Evolutionary conservation across 1,284 basidiomycete species (phyloP), one percentile per base, ranked within the genome.

Genomic region (Ustilago crameri): DNA sequence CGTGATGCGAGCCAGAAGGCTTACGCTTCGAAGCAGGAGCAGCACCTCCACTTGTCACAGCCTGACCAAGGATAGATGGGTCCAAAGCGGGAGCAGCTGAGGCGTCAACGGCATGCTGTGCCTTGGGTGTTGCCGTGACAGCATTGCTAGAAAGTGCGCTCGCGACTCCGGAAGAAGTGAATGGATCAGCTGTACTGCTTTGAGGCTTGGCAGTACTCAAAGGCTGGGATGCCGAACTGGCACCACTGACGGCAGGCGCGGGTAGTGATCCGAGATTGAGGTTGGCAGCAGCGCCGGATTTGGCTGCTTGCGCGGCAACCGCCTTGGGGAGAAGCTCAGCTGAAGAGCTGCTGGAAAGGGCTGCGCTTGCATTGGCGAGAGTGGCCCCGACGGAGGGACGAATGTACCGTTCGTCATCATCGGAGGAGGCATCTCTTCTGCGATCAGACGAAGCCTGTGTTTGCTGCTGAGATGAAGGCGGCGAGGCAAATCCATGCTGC

Each of bases 271-370:
- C 74, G 18, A 75, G 65, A n/a, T 61, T 67, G 45, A 75, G 61
- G n/a, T 49, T 43, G 26, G 57, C 50, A 30, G 50, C 52, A 17
- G 59, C 37, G 20, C 40, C 56, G 2, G 43, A 17, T 22, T 54
- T 61, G 30, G 38, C 49, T 9, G 54, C 18, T 17, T 69, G 61
- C 35, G 59, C 62, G 10, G 44, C 62, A 24, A 75, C 51, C 15
- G 47, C 53, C 44, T 75, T 73, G 54, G 69, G 70, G 15, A 66
- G 45, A 0, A 76, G 51, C 24, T 76, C 75, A 3, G 55, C 49
- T 5, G 75, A 75, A 17, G 72, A 67, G 57, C 69, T 69, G 49
- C 68, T 67, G 20, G 72, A 68, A 3, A 78, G 67, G 5, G 75
- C 66, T 3, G 64, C 68, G 18, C 61, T 69, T 24, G 75, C 75